Conservation (phyloP, 2,329 filamentous ascomycete genomes). For the Botrytis galanthina region DNA sequence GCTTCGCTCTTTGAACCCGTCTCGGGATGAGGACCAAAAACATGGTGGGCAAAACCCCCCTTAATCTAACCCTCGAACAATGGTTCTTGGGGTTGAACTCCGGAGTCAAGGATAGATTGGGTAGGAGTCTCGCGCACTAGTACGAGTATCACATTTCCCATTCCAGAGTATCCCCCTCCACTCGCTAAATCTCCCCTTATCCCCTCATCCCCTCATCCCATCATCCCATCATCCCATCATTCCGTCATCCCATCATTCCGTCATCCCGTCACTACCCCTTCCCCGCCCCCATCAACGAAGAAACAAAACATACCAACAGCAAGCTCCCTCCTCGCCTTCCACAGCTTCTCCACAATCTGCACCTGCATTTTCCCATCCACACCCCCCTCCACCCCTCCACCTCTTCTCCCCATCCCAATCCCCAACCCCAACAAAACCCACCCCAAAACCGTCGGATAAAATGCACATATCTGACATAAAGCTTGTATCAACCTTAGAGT, state of each 20-base stretch:
- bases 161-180: neutral
- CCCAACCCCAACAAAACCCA: neutral
- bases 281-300: neutral
- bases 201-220: neutral
- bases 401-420: constrained; percentile 38
- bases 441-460: constrained; percentile 39
- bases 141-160: neutral
- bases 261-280: neutral
- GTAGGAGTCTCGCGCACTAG: neutral
- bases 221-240: no score
- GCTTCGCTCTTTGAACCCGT: neutral
- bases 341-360: constrained; percentile 34
- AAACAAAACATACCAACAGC: constrained; percentile 41
- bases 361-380: constrained; percentile 34
- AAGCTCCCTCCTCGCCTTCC: constrained; percentile 42
- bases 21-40: neutral
- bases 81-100: neutral
- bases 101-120: neutral
- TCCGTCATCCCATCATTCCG: neutral
- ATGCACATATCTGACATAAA: constrained; percentile 48
- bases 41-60: neutral
- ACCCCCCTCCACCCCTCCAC: neutral
- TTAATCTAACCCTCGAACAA: neutral
- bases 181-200: neutral
- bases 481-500: constrained; percentile 58